Evolutionary conservation across 2,329 filamentous ascomycete species (phyloP).

Genomic region (Hypoxylon sp.): DNA sequence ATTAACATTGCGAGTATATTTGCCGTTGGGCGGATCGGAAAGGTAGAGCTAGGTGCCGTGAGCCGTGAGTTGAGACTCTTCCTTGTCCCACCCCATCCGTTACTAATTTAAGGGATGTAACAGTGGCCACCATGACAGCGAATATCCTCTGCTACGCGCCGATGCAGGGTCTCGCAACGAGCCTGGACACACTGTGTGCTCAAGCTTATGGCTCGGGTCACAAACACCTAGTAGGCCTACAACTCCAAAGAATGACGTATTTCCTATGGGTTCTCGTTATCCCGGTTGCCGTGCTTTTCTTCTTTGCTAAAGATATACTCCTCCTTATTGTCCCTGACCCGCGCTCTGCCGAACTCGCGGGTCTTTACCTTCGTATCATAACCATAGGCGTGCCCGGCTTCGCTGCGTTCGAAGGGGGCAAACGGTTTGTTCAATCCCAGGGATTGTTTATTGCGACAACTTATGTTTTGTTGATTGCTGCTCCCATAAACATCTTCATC

Average conservation of each 20-base stretch:
- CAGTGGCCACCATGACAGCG: slow-evolving; percentile 81
- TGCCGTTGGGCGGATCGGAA: slow-evolving; percentile 82
- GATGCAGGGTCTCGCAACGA: slow-evolving; percentile 88
- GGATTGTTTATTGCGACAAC: slow-evolving; percentile 85
- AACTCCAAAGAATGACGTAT: slow-evolving; percentile 84
- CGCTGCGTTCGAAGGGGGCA: slow-evolving; percentile 81
- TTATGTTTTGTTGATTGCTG: slow-evolving; percentile 81
- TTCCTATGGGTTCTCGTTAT: slow-evolving; percentile 81
- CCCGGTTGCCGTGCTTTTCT: slow-evolving; percentile 79
- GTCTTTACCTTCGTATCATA: slow-evolving; percentile 79
- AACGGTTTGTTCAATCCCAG: slow-evolving; percentile 86
- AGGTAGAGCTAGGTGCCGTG: slow-evolving; percentile 76
- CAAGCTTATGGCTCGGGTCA: slow-evolving; percentile 95
- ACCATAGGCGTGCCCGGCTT: slow-evolving; percentile 81
- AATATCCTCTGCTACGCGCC: slow-evolving; percentile 84
- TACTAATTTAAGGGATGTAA: slow-evolving; percentile 33
- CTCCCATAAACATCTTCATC: slow-evolving; percentile 81
- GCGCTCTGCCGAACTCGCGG: slow-evolving; percentile 79
- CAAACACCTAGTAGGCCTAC: slow-evolving; percentile 88
- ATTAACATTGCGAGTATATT: slow-evolving; percentile 87
- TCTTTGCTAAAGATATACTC: slow-evolving; percentile 76
- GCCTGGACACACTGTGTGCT: slow-evolving; percentile 90
- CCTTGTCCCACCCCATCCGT: not conserved
- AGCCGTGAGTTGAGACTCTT: slow-evolving; percentile 59
- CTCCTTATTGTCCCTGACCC: slow-evolving; percentile 76